Conservation (phyloP, 805 yeast genomes). For the Myxozyma geophila region DNA sequence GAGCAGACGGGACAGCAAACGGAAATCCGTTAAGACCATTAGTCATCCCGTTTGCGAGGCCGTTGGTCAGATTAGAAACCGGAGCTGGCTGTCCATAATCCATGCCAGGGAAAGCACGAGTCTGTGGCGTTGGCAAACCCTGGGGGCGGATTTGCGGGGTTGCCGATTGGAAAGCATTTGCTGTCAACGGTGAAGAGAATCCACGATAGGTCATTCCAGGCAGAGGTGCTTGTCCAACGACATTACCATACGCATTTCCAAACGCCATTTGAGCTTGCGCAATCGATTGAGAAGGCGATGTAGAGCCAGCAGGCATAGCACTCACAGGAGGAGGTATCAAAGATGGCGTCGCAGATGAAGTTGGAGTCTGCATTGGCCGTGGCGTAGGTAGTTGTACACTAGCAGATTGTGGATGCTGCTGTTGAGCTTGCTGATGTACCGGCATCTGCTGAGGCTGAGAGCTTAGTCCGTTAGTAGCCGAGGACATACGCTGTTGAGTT, state of each 20-base stretch:
- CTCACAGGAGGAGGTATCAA: conserved; percentile 2
- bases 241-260: conserved; percentile 4
- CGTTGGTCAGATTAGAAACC: not conserved
- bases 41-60: not conserved
- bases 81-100: conserved; percentile 13
- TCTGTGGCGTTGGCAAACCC: conserved; percentile 3
- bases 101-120: conserved; percentile 11
- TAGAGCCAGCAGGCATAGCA: conserved; percentile 1
- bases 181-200: conserved; percentile 22
- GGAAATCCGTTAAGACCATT: conserved; percentile 16
- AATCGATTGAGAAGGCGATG: conserved; percentile 7
- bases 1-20: conserved; percentile 12
- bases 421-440: conserved; percentile 11
- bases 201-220: conserved; percentile 16
- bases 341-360: conserved; percentile 7
- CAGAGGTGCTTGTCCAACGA: not conserved
- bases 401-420: conserved; percentile 3
- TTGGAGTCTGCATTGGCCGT: conserved; percentile 5
- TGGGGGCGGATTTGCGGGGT: conserved; percentile 11
- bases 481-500: conserved; percentile 7
- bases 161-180: conserved; percentile 12
- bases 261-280: conserved; percentile 5
- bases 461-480: not conserved
- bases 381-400: conserved; percentile 6
- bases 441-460: conserved; percentile 5